Evolutionary conservation across 345 rosid genomes (phyloP).

Genomic region (Cardamine occulta): DNA sequence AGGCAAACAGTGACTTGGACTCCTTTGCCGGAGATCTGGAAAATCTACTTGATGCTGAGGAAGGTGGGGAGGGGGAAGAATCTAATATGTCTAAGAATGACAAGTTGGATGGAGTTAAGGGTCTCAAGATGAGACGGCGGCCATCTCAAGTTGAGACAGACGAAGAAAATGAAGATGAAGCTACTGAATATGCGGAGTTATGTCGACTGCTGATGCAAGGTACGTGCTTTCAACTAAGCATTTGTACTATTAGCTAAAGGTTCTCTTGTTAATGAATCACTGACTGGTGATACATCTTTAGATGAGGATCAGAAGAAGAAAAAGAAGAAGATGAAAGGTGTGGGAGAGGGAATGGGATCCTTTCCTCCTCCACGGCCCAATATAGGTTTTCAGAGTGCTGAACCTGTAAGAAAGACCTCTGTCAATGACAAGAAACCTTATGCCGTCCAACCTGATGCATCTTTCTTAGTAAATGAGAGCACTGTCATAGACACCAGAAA

Average conservation of each 20-base stretch:
- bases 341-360: conserved; percentile 48
- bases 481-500: conserved; percentile 56
- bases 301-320: conserved; percentile 83
- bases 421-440: conserved; percentile 47
- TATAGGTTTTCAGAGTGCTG: conserved; percentile 51
- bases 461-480: conserved; percentile 51
- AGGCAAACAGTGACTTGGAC: conserved; percentile 96
- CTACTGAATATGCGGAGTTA: conserved; percentile 88
- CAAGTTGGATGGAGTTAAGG: conserved; percentile 82
- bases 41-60: conserved; percentile 98
- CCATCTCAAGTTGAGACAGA: conserved; percentile 79
- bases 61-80: conserved; percentile 81
- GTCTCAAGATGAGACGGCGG: conserved; percentile 87
- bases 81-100: conserved; percentile 65
- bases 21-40: conserved; percentile 98
- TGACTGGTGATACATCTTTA: conserved; percentile 42
- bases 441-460: conserved; percentile 50
- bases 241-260: conserved; percentile 18
- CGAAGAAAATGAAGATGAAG: conserved; percentile 97
- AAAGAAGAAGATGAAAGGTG: conserved; percentile 69
- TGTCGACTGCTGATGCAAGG: conserved; percentile 96
- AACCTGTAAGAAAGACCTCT: conserved; percentile 60
- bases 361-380: conserved; percentile 50
- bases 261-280: conserved; percentile 9
- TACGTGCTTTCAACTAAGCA: conserved; percentile 44